A percentile compares a stretch with the other conserved stretches of the same genome.
phyloP scores from a whole-genome alignment of 2,329 filamentous ascomycete genomes.

The Trichoderma citrinoviride region DNA sequence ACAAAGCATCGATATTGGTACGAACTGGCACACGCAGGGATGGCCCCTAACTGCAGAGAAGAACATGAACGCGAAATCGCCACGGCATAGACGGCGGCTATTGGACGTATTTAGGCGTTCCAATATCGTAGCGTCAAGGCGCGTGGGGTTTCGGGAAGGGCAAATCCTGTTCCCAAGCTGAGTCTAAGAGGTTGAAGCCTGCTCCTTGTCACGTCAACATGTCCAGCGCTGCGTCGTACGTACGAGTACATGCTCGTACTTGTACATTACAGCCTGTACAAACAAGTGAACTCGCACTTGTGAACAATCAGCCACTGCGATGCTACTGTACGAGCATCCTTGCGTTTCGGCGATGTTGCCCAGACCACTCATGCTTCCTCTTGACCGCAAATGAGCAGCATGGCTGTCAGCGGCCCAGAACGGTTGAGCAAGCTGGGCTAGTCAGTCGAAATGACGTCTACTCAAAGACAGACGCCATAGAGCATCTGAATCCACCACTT shows the following conservation, averaged over 20 bases:
- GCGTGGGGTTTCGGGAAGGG: constrained; percentile 18
- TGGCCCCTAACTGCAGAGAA: background rate
- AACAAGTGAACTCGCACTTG: background rate
- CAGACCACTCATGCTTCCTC: background rate
- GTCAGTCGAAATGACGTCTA: constrained; percentile 8
- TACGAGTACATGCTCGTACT: too few species aligned
- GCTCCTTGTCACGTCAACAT: constrained; percentile 8
- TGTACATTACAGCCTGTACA: too few species aligned
- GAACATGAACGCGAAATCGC: constrained; percentile 21
- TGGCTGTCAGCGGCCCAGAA: constrained; percentile 2
- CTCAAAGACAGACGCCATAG: background rate
- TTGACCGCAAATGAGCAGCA: background rate
- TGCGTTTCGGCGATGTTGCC: constrained; percentile 15
- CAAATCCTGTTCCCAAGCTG: background rate
- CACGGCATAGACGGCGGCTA: constrained; percentile 18
- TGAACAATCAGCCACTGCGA: background rate
- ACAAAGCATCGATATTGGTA: background rate
- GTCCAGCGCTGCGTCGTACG: background rate
- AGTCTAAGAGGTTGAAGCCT: constrained; percentile 9
- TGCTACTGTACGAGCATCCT: background rate
- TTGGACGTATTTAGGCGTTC: constrained; percentile 21
- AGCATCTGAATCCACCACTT: background rate
- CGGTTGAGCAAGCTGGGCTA: background rate
- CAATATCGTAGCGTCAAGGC: constrained; percentile 13
- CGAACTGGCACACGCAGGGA: background rate